Conservation (phyloP, 2,329 filamentous ascomycete genomes). For the Venturia oleaginea region DNA sequence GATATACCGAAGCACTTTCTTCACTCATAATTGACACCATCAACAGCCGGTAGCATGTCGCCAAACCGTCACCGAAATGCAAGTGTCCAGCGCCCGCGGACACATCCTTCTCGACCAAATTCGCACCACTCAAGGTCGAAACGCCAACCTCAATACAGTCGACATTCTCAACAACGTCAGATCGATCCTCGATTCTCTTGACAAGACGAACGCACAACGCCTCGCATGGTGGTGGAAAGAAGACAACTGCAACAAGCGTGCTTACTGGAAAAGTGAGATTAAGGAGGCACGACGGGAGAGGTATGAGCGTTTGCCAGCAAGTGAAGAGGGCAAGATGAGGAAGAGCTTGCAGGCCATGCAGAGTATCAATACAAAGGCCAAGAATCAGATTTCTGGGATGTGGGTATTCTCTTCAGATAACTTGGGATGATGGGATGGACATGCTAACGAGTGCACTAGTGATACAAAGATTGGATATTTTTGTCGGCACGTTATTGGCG, state of each 20-base stretch:
- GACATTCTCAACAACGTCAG: neutral
- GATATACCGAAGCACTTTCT: no score
- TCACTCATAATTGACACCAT: neutral
- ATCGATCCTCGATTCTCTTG: neutral
- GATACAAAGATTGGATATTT: constrained; percentile 1
- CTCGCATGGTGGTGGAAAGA: constrained; percentile 5
- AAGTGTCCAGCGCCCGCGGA: neutral
- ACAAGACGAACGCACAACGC: neutral
- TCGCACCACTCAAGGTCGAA: neutral
- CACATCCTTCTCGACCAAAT: neutral
- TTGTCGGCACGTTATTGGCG: neutral
- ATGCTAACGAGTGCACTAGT: neutral
- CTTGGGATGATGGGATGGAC: neutral
- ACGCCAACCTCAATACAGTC: neutral
- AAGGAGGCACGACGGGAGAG: neutral
- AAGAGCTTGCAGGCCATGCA: neutral
- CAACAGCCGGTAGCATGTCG: neutral
- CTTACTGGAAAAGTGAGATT: neutral
- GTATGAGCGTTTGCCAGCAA: neutral
- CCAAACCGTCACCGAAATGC: neutral
- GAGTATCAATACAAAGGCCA: constrained; percentile 4
- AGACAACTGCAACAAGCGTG: neutral
- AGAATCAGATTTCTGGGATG: constrained; percentile 1
- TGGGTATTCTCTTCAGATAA: neutral
- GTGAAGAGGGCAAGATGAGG: neutral